Conservation (phyloP, 2,329 filamentous ascomycete species). For the Colletotrichum sansevieriae region DNA sequence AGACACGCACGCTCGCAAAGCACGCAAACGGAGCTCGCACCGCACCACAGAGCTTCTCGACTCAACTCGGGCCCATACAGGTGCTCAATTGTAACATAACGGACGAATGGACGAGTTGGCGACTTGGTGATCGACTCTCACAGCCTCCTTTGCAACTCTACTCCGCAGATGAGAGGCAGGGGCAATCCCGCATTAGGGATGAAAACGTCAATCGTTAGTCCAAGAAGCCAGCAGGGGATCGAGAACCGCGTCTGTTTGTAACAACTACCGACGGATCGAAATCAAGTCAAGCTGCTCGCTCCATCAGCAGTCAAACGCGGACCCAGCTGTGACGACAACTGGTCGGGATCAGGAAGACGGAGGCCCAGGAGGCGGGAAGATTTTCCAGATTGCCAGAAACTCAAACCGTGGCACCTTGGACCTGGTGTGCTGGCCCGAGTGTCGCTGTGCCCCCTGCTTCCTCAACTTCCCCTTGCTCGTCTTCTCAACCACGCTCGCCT, state of each 20-base stretch:
- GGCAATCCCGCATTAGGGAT: constrained; percentile 33
- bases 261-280: constrained; percentile 38
- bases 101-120: no score
- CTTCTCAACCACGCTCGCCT: no score
- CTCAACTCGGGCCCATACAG: no score
- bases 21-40: no score
- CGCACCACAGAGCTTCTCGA: no score
- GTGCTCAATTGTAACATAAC: no score
- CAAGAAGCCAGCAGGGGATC: constrained; percentile 14
- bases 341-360: constrained; percentile 7
- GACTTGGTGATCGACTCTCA: constrained; percentile 26
- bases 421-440: constrained; percentile 14
- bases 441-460: background rate
- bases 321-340: constrained; percentile 35
- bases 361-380: constrained; percentile 14
- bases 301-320: constrained; percentile 18
- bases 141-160: constrained; percentile 33
- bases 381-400: constrained; percentile 19
- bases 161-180: constrained; percentile 33
- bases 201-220: constrained; percentile 17
- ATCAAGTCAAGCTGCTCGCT: constrained; percentile 20
- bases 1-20: constrained; percentile 20
- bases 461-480: background rate
- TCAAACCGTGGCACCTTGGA: background rate
- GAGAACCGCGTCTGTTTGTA: constrained; percentile 33